Base-by-base conservation (phyloP, 1,139 yeast genomes). In the Nakaseomyces uthaithaninus region DNA sequence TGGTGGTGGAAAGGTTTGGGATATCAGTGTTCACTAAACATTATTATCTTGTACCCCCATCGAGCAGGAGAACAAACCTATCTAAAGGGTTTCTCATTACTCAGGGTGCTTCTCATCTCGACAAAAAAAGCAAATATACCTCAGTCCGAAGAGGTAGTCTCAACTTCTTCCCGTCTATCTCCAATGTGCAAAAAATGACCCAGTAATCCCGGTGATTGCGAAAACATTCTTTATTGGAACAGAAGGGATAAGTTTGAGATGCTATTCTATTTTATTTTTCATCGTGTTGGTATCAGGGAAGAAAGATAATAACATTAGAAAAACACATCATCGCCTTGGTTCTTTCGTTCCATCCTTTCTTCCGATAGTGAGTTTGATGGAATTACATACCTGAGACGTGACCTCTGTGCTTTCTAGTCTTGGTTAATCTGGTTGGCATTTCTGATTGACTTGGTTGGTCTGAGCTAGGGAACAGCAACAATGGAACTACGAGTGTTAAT, bases 321-420 rank as follows among this genome's bases (percentile, higher is more conserved):
- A 47, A 45, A 49, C 50, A 51, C 51, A 49, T 55, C 61, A 52
- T 54, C 57, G 59, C 55, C 65, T 60, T 60, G 65, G 65, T 60
- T 60, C 65, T 60, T 60, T 60, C 65, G 47, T 60, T 60, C 63
- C 60, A 59, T 57, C 59, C 54, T 54, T 57, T 57, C 37, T 33
- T 33, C 27, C 27, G 14, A 33, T 31, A n/a, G 16, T 14, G n/a
- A 9, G 4, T 22, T 24, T 48, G 49, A 45, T 45, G 60, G 64
- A 60, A 59, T 52, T 60, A 80, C 87, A 76, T 80, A 84, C 94
- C 94, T 70, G 96, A 86, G 74, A 91, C 97, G 94, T 93, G 81
- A 75, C 99, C 99, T 85, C 99, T 86, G 84, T 86, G 96, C 81
- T 91, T 93, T 85, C 99, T 87, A 75, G 97, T 91, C 77, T 91